Evolutionary conservation across 148 eudicot genomes (phyloP).

Genomic region (Arctostaphylos glauca): DNA sequence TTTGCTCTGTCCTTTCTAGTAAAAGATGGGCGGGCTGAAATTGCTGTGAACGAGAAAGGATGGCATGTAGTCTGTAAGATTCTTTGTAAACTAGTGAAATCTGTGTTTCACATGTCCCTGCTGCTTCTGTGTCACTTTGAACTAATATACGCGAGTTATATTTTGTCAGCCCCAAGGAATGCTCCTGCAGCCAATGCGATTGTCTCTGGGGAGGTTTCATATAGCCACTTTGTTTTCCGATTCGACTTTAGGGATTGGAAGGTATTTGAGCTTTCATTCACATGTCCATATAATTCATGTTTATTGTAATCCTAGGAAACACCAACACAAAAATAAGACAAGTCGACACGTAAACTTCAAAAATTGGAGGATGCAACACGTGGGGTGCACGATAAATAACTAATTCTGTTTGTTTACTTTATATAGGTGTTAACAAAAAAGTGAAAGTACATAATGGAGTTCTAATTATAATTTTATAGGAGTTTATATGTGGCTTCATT

Average conservation of each 20-base stretch:
- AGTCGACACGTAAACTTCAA: neutral
- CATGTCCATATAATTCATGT: neutral
- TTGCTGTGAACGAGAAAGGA: slow-evolving; percentile 55
- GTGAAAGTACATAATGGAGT: neutral
- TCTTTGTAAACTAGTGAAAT: neutral
- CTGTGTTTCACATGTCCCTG: neutral
- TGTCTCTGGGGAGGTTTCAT: slow-evolving; percentile 66
- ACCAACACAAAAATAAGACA: neutral
- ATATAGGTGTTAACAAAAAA: neutral
- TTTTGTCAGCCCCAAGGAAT: slow-evolving; percentile 72
- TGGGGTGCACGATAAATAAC: neutral
- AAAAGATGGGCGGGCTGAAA: slow-evolving; percentile 88
- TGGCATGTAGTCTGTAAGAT: slow-evolving; percentile 80
- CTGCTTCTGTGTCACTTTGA: slow-evolving; percentile 2
- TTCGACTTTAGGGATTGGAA: slow-evolving; percentile 87
- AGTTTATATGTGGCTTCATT: neutral
- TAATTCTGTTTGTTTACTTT: neutral
- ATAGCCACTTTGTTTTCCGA: slow-evolving; percentile 78
- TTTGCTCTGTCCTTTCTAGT: slow-evolving; percentile 87
- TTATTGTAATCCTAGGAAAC: neutral
- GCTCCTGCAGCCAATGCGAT: slow-evolving; percentile 81
- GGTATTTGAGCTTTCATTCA: slow-evolving; percentile 31
- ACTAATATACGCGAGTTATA: neutral
- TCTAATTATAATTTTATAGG: neutral
- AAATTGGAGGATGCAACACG: neutral